Base-by-base conservation (phyloP, 441 rosid genomes). In the Biscutella laevigata region DNA sequence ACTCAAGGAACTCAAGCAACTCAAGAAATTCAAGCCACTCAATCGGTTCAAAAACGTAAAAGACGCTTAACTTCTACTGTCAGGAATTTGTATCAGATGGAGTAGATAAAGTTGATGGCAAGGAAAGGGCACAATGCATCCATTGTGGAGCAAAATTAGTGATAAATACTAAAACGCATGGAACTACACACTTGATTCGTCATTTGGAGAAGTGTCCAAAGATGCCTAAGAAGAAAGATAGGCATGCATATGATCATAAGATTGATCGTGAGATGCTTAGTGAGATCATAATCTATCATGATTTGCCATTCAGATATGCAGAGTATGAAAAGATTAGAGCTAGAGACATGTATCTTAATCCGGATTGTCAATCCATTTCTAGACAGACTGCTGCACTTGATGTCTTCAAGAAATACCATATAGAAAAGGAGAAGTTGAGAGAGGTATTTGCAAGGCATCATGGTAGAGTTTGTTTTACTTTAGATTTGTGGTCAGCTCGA, bases 191-290 rank as follows among this genome's bases (percentile, higher is more conserved):
- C 29, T 26, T 26, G 3, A 6, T 7, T 6, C 8, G 10, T 0
- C 29, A 26, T 26, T 26, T 26, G 0, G 7, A 2, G 7, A 26
- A 26, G 29, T 26, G 29, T 26, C 10, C 29, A 26, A 26, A 26
- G 8, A 8, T 5, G 7, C 0, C 2, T 7, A 26, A 26, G 29
- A 26, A 26, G 2, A 26, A 6, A 7, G 29, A 7, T 26, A 26
- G 1, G 3, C 29, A 0, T 26, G 2, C 3, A 26, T 26, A 26
- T 26, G 29, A 26, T 26, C 29, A 26, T 8, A 26, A 26, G 8
- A 7, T 26, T 6, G 77, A 81, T 60, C 83, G 15, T n/a, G 15
- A 26, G 29, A 6, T 6, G 10, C 5, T 7, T 6, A 26, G 29
- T 26, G 29, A 26, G 1, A 26, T 26, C 1, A 26, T 26, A 0